Conservation (phyloP, 176 grass and related monocot genomes). For the barley (Hordeum vulgare) region DNA sequence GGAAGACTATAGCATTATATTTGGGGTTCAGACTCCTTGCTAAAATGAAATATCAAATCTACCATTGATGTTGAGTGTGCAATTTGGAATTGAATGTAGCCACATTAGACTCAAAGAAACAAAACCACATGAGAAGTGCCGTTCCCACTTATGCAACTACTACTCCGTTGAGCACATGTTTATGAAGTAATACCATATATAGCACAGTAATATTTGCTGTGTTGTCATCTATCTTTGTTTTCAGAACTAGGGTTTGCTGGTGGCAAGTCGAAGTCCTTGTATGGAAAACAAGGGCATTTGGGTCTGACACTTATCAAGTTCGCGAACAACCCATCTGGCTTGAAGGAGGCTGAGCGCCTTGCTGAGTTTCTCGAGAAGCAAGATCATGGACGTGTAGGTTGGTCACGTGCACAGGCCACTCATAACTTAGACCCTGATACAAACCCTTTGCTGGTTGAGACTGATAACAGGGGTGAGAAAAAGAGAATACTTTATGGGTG, state of each 20-base stretch:
- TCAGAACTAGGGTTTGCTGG: conserved; percentile 90
- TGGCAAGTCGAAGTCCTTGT: conserved; percentile 85
- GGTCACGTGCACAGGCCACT: conserved; percentile 43
- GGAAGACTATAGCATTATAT: neutral
- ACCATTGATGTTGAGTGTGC: neutral
- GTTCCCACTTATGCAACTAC: conserved; percentile 23
- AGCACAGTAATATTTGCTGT: conserved; percentile 43
- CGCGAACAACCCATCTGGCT: conserved; percentile 49
- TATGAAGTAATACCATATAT: conserved; percentile 20
- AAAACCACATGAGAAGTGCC: neutral
- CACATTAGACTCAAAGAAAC: conserved; percentile 13
- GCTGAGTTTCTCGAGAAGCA: conserved; percentile 64
- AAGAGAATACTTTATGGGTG: conserved; percentile 88
- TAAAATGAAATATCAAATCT: conserved; percentile 19
- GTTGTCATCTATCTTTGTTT: conserved; percentile 40
- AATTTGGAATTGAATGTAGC: conserved; percentile 14
- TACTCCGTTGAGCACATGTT: conserved; percentile 26
- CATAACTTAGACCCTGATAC: conserved; percentile 53
- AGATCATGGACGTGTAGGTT: conserved; percentile 69
- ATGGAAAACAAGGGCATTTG: conserved; percentile 87
- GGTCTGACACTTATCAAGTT: conserved; percentile 85
- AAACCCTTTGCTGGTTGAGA: conserved; percentile 69
- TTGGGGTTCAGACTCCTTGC: neutral
- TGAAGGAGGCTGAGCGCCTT: conserved; percentile 84
- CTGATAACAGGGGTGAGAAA: conserved; percentile 65